These are phyloP conservation scores for Aphanoascus verrucosus DNA, from an alignment of 2,329 filamentous ascomycete species.

Conservation along the genomic window DNA sequence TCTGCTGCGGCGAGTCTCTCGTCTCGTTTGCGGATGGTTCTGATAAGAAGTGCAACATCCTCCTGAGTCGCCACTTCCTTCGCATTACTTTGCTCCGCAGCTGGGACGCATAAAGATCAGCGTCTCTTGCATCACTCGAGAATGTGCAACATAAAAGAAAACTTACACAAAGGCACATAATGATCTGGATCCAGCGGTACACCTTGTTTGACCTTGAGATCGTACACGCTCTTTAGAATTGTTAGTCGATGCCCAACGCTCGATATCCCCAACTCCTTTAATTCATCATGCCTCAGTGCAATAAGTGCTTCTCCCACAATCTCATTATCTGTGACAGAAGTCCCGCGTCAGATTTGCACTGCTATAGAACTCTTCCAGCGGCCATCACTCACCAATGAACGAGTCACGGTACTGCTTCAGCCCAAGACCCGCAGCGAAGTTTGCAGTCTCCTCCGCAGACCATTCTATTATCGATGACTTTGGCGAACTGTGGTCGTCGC, in stretches of 20 bases:
- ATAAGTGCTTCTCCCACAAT: conserved; percentile 87
- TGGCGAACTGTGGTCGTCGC: conserved; percentile 44
- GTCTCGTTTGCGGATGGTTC: conserved; percentile 79
- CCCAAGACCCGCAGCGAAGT: conserved; percentile 72
- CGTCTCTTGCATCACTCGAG: not conserved
- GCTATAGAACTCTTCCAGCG: not conserved
- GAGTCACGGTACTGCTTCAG: conserved; percentile 70
- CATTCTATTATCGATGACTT: conserved; percentile 49
- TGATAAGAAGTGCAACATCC: conserved; percentile 82
- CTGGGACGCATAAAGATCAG: conserved; percentile 38
- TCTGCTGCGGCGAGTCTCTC: conserved; percentile 79
- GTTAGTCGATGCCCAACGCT: conserved; percentile 92
- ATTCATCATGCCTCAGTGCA: conserved; percentile 77
- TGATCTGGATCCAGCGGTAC: conserved; percentile 85
- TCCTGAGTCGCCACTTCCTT: conserved; percentile 83
- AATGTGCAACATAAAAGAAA: not conserved
- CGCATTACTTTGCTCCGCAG: conserved; percentile 76
- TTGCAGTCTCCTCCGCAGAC: conserved; percentile 75
- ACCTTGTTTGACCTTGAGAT: conserved; percentile 89
- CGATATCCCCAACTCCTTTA: conserved; percentile 86
- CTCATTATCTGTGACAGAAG: conserved; percentile 60
- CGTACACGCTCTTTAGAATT: conserved; percentile 91
- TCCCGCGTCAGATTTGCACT: not conserved
- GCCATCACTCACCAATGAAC: conserved; percentile 60
- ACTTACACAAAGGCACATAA: conserved; percentile 82